Evolutionary conservation across 2,329 filamentous ascomycete species (phyloP).

Genomic region (Aspergillus thermomutatus): DNA sequence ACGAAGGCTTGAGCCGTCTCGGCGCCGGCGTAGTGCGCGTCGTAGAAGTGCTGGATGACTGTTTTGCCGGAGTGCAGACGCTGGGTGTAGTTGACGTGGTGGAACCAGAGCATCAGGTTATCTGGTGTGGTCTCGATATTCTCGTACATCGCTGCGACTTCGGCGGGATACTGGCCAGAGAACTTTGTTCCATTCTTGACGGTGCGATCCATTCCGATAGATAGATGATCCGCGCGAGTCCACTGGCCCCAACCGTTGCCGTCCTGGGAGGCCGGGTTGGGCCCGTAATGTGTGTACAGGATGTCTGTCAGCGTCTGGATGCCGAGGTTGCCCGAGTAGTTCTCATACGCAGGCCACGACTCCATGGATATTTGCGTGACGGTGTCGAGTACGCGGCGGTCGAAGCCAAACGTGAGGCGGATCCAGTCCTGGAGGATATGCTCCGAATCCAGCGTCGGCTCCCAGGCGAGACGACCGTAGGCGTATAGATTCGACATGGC

Average conservation of each 20-base stretch:
- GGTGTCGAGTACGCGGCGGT: conserved; percentile 54
- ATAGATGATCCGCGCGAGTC: conserved; percentile 60
- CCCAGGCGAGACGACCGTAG: conserved; percentile 65
- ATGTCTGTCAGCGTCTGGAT: conserved; percentile 69
- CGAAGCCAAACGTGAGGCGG: conserved; percentile 61
- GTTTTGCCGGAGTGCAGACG: conserved; percentile 61
- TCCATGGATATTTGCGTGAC: conserved; percentile 63
- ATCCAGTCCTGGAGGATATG: conserved; percentile 63
- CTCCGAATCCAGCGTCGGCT: conserved; percentile 50
- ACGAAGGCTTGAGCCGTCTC: conserved; percentile 59
- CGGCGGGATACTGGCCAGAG: conserved; percentile 62
- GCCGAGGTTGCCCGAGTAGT: conserved; percentile 67
- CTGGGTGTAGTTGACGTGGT: conserved; percentile 68
- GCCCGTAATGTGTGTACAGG: conserved; percentile 63
- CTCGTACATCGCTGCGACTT: conserved; percentile 59
- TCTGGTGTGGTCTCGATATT: conserved; percentile 62
- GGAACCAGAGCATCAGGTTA: conserved; percentile 69
- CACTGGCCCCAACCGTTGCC: conserved; percentile 69
- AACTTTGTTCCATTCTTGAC: conserved; percentile 64
- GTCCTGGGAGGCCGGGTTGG: conserved; percentile 64
- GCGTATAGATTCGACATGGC: conserved; percentile 71
- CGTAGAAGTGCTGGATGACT: conserved; percentile 65
- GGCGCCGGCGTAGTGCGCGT: conserved; percentile 60
- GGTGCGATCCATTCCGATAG: conserved; percentile 70
- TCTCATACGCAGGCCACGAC: conserved; percentile 69